Base-by-base conservation (phyloP, 495 filamentous ascomycete species). In the Rostrohypoxylon terebratum region DNA sequence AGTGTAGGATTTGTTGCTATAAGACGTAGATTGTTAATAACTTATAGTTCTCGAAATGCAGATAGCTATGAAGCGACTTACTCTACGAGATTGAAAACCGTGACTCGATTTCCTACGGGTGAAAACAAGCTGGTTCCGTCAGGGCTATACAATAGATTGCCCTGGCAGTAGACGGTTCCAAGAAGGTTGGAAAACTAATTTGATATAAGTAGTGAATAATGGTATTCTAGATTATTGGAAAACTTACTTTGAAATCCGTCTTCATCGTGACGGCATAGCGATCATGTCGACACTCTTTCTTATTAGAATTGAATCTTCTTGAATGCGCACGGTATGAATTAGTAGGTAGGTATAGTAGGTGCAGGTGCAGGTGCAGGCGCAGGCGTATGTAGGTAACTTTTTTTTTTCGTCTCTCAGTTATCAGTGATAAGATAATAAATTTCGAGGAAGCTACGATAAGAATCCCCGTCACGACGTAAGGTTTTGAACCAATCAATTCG, bases 21-120 rank as follows among this genome's bases (percentile, higher is more conserved):
- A 28, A 23, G 14, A 20, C 33, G 38, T 50, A 63, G 14, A 42
- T 34, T n/a, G 69, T 84, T 70, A 83, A 77, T 33, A 31, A 53
- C 0, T 2, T 2, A 25, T 1, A 6, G 23, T 2, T 18, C 31
- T 42, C 34, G 16, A 57, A 18, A 10, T 3, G 1, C 6, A 11
- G 16, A 1, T 1, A 18, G 28, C 9, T 6, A 25, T 48, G 61
- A 51, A 36, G 25, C 34, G 36, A 82, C 89, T 72, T 87, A 97
- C 94, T 98, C 94, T 64, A 97, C 90, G 18, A 99, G 85, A 77
- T 99, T 94, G 81, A 99, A 99, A 55, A 98, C 92, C 1, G 96
- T 92, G 57, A 99, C 93, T 76, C 93, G 85, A 83, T 98, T 99
- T 75, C 96, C 96, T 62, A 99, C 96, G 23, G 96, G 96, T n/a